Evolutionary conservation across 495 filamentous ascomycete genomes (phyloP).

Genomic region (Staphylotrichum tortipilum): DNA sequence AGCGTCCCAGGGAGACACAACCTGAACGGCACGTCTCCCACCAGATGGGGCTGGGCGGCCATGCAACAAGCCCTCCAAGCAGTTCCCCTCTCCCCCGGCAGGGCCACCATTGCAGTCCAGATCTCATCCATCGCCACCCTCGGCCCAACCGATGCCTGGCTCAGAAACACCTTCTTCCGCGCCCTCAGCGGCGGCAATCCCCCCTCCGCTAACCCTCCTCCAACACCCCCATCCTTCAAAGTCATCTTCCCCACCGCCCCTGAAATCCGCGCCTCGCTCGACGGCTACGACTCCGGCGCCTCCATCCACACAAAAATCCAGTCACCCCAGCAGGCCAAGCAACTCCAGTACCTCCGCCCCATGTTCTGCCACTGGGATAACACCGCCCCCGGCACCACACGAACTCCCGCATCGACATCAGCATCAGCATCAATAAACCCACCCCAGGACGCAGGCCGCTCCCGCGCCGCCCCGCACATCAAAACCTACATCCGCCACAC

Average conservation of each 20-base stretch:
- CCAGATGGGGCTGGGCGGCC: constrained; percentile 67
- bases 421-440: background rate
- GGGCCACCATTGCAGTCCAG: constrained; percentile 60
- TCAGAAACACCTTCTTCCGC: constrained; percentile 55
- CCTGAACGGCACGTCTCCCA: constrained; percentile 36
- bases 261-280: constrained; percentile 69
- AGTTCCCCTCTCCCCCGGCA: constrained; percentile 34
- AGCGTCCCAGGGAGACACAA: constrained; percentile 64
- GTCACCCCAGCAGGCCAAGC: constrained; percentile 58
- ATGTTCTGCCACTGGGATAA: constrained; percentile 65
- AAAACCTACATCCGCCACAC: constrained; percentile 80
- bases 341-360: constrained; percentile 64
- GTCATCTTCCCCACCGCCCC: constrained; percentile 74
- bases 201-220: background rate
- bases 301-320: constrained; percentile 78
- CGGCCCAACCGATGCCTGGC: constrained; percentile 66
- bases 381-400: constrained; percentile 34
- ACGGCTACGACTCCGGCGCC: constrained; percentile 68
- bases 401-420: background rate
- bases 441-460: constrained; percentile 45
- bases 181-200: constrained; percentile 31
- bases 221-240: constrained; percentile 27
- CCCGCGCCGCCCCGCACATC: constrained; percentile 82
- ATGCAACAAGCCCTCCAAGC: constrained; percentile 51
- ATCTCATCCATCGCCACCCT: constrained; percentile 79